phyloP scores from a whole-genome alignment of 106 monocot genomes.

The Allium fistulosum region DNA sequence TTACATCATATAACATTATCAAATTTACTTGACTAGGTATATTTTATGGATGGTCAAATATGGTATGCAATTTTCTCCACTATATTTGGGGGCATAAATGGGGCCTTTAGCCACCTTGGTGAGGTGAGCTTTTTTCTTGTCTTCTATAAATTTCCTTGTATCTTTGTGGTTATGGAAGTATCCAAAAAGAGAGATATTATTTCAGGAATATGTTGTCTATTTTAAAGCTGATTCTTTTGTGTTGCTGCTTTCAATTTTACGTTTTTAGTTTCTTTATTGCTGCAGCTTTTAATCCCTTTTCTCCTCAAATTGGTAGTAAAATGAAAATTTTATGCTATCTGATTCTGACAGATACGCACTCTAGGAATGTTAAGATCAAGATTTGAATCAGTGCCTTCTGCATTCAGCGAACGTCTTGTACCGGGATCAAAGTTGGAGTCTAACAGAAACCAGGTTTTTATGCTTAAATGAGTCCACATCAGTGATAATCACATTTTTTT shows the following conservation, averaged over 20 bases:
- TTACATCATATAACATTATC: no score
- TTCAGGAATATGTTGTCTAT: no score
- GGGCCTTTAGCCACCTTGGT: constrained; percentile 91
- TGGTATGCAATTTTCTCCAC: constrained; percentile 99
- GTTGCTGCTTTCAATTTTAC: background rate
- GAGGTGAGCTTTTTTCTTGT: constrained; percentile 33
- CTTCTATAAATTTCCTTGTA: no score
- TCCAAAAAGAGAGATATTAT: no score
- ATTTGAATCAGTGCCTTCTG: constrained; percentile 75
- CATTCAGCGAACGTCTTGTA: constrained; percentile 58
- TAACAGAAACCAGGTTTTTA: constrained; percentile 21
- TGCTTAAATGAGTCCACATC: no score
- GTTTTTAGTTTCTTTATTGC: background rate
- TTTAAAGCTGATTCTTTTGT: background rate
- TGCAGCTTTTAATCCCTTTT: background rate
- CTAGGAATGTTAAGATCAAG: constrained; percentile 93
- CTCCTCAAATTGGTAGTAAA: background rate
- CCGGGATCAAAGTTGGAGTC: constrained; percentile 32
- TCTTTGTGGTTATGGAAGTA: no score
- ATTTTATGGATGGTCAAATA: constrained; percentile 98
- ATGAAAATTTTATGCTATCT: constrained; percentile 1
- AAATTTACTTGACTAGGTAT: constrained; percentile 41
- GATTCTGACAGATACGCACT: constrained; percentile 68
- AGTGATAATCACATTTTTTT: background rate
- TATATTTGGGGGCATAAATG: constrained; percentile 81